These are phyloP conservation scores for Smittium culicis DNA, from an alignment of 371 early-diverging fungal genomes.

Conservation along the genomic window DNA sequence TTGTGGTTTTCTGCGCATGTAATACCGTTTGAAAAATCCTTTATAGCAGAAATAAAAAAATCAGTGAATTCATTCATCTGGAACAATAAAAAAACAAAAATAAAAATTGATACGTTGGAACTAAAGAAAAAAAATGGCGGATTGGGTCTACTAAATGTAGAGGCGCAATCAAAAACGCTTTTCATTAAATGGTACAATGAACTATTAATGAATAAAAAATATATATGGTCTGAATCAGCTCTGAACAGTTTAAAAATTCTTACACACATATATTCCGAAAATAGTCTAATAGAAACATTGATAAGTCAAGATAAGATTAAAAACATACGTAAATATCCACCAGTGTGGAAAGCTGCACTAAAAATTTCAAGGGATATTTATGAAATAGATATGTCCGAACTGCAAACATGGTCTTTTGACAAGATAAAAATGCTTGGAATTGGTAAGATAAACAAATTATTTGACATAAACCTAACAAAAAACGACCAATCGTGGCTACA, in stretches of 20 bases:
- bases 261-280: no score
- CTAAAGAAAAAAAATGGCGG: neutral
- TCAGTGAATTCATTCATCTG: neutral
- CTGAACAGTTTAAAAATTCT: no score
- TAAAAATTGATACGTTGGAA: neutral
- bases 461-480: no score
- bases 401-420: no score
- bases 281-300: no score
- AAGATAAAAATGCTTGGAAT: neutral
- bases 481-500: neutral
- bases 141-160: neutral
- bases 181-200: neutral
- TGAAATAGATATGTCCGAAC: no score
- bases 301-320: no score
- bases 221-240: no score
- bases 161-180: neutral
- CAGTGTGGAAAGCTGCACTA: neutral
- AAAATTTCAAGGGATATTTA: neutral
- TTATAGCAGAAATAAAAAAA: constrained; percentile 5
- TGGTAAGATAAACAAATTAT: neutral
- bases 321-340: no score
- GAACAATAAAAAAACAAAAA: constrained; percentile 6
- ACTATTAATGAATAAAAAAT: neutral
- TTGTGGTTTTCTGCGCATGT: constrained; percentile 5
- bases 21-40: neutral